phyloP scores from a whole-genome alignment of 1,139 yeast genomes.

The Yamadazyma oceani region DNA sequence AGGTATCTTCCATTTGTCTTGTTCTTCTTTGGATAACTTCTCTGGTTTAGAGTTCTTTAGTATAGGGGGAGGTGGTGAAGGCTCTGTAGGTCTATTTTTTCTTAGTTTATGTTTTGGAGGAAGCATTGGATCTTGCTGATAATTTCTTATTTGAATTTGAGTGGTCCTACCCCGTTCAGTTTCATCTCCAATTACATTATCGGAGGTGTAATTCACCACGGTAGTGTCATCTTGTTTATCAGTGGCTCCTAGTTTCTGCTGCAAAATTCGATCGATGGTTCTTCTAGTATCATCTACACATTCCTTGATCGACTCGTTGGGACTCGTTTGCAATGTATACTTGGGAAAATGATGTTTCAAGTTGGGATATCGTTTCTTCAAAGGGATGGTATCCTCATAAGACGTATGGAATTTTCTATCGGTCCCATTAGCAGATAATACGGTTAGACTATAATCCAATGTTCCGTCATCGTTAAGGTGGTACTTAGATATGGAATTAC shows the following conservation, averaged over 20 bases:
- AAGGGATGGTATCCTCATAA: constrained; percentile 42
- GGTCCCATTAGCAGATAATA: constrained; percentile 15
- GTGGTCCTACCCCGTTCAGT: constrained; percentile 21
- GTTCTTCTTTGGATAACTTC: constrained; percentile 72
- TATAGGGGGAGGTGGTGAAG: constrained; percentile 66
- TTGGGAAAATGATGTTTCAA: constrained; percentile 44
- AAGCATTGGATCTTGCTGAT: constrained; percentile 78
- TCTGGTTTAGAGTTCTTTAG: constrained; percentile 26
- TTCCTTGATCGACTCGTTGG: constrained; percentile 27
- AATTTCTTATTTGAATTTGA: constrained; percentile 30
- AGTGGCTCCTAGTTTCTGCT: constrained; percentile 19
- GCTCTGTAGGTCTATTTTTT: constrained; percentile 64
- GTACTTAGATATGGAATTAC: constrained; percentile 17
- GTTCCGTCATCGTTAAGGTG: constrained; percentile 30
- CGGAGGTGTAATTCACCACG: constrained; percentile 23
- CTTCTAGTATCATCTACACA: constrained; percentile 32
- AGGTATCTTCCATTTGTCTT: constrained; percentile 84
- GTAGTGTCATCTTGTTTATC: constrained; percentile 15
- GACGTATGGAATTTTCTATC: constrained; percentile 25
- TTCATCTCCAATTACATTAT: constrained; percentile 13
- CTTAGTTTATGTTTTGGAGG: constrained; percentile 78
- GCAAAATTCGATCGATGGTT: constrained; percentile 24
- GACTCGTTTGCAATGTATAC: constrained; percentile 25
- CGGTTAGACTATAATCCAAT: constrained; percentile 28
- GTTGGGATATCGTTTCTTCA: constrained; percentile 40